Percentiles rank a stretch among this genome's conserved stretches.
Evolutionary conservation across 805 yeast species (phyloP).

Genomic region (Metschnikowia gruessii): DNA sequence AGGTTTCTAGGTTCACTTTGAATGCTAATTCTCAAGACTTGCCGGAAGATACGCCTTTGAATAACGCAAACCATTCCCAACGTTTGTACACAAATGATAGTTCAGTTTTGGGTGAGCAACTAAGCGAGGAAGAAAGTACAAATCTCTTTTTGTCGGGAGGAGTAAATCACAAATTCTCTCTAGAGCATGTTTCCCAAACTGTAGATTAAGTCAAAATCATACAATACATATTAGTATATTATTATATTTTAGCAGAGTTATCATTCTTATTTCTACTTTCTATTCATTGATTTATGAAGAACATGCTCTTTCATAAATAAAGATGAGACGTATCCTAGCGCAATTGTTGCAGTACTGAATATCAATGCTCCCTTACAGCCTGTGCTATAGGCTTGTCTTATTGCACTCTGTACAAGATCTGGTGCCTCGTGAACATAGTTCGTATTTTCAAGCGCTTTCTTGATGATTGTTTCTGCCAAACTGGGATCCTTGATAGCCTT

Average conservation of each 20-base stretch:
- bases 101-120: not conserved
- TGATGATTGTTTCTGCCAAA: conserved; percentile 44
- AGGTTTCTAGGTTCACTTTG: conserved; percentile 6
- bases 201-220: not conserved
- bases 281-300: conserved; percentile 50
- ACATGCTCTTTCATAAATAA: conserved; percentile 56
- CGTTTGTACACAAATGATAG: conserved; percentile 15
- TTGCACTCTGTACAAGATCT: conserved; percentile 41
- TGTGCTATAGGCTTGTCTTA: conserved; percentile 49
- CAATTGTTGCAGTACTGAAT: conserved; percentile 43
- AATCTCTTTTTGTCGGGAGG: conserved; percentile 19
- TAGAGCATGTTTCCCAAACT: conserved; percentile 3
- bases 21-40: conserved; percentile 1
- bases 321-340: conserved; percentile 41
- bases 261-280: conserved; percentile 26
- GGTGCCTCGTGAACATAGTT: conserved; percentile 57
- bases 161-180: conserved; percentile 16
- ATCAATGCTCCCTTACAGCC: conserved; percentile 54
- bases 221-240: not conserved
- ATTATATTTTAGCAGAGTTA: not conserved
- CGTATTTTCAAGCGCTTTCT: conserved; percentile 53
- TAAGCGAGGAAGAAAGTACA: not conserved
- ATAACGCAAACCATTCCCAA: conserved; percentile 13
- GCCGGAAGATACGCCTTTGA: conserved; percentile 4
- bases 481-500: conserved; percentile 21